Base-by-base conservation (phyloP, 306 rosid genomes). In the Hippophae rhamnoides region DNA sequence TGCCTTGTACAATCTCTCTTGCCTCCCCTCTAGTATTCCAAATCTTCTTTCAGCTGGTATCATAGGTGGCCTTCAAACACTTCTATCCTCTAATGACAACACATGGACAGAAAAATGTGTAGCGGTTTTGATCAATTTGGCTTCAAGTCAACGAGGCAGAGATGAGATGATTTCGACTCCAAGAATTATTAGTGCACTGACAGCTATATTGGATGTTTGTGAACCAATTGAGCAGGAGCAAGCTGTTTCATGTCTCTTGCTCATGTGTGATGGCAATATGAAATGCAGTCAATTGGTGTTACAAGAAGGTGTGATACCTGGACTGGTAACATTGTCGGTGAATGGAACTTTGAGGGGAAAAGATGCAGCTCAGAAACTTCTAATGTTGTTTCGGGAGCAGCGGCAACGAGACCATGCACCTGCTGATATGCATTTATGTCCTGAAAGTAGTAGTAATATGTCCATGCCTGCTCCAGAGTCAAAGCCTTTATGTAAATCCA, bases 251-350 rank as follows among this genome's bases (percentile, higher is more conserved):
- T 93, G 95, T 67, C 87, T 93, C 48, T 72, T 86, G 50, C 73
- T 86, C 73, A 68, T 88, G 78, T 93, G 99, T 51, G 80, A 76
- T 13, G 77, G 77, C 64, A 83, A 80, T 61, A 95, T 85, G 61
- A 74, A 64, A 67, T 93, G 99, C 70, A 58, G 94, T 57, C 88
- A 82, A 56, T 82, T 86, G 94, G 90, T 93, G 57, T 77, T 93
- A 47, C 95, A 88, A 62, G n/a, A n/a, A n/a, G 99, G 99, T 45
- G 97, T 88, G 43, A 93, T 93, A 63, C 99, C 99, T n/a, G 84
- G 88, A 50, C 62, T 93, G 82, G 95, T 93, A 56, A 86, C 97
- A 9, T 73, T 93, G 60, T 88, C 99, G 0, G 95, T 88, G 60
- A 93, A 93, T 58, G 99, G 99, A 40, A 86, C 85, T 41, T 72